A percentile compares a stretch with the other conserved stretches of the same genome.
phyloP scores from a whole-genome alignment of 495 filamentous ascomycete genomes.

The Margaritispora aquatica region DNA sequence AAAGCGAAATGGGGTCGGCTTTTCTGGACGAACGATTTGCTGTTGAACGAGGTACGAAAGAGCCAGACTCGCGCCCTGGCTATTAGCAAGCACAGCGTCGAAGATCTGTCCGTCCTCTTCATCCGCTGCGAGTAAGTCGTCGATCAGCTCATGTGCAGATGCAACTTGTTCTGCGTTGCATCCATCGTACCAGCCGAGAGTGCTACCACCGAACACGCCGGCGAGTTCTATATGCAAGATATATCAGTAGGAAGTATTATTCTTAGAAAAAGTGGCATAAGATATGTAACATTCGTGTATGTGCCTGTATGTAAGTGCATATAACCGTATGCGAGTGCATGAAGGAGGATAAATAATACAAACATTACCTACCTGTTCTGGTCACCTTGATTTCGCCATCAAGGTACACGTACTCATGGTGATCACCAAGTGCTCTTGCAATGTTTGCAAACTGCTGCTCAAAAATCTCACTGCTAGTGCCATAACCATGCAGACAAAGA shows the following conservation, averaged over 20 bases:
- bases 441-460: conserved; percentile 6
- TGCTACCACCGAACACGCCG: neutral
- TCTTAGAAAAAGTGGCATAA: no score
- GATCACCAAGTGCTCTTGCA: neutral
- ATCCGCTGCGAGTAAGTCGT: neutral
- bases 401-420: conserved; percentile 8
- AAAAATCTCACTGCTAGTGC: conserved; percentile 5
- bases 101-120: conserved; percentile 15
- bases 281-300: no score
- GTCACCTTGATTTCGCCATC: conserved; percentile 5
- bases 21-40: neutral
- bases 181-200: conserved; percentile 1
- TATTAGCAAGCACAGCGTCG: conserved; percentile 16
- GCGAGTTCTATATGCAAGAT: neutral
- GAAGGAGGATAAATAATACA: neutral
- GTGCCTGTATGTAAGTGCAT: neutral
- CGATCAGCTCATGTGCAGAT: neutral
- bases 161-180: neutral
- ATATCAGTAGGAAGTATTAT: neutral
- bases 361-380: conserved; percentile 4
- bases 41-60: conserved; percentile 1
- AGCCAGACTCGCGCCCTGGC: conserved; percentile 10
- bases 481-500: conserved; percentile 5
- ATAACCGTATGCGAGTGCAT: no score
- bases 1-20: conserved; percentile 6